Percentiles rank a stretch among this genome's conserved stretches.
These are phyloP conservation scores for Ogataea pini DNA, from an alignment of 805 yeast genomes.

Conservation along the genomic window DNA sequence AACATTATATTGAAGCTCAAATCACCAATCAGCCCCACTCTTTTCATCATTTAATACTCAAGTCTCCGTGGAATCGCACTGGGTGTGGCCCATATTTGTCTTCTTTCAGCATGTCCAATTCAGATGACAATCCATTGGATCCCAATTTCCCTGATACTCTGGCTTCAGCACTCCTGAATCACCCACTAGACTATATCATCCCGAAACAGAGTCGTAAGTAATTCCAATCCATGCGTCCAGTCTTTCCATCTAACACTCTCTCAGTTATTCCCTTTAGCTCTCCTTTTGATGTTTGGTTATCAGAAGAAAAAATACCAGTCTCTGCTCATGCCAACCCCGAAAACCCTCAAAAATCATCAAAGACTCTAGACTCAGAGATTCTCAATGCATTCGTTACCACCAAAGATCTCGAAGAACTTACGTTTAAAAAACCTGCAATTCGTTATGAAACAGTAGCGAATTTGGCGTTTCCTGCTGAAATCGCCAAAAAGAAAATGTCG, in stretches of 20 bases:
- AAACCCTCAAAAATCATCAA: neutral
- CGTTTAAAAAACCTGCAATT: constrained; percentile 39
- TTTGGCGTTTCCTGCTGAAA: neutral
- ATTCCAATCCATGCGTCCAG: neutral
- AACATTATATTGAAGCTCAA: neutral
- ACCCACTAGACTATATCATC: constrained; percentile 39
- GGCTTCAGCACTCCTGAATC: constrained; percentile 25
- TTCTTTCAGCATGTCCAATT: neutral
- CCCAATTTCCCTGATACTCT: constrained; percentile 16
- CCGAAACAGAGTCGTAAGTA: constrained; percentile 42
- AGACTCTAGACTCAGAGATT: constrained; percentile 18
- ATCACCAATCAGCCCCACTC: neutral
- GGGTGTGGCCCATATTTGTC: neutral
- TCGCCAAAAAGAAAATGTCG: neutral
- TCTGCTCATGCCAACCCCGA: constrained; percentile 3
- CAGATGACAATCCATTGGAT: neutral
- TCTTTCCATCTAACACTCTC: constrained; percentile 6
- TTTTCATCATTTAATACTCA: neutral
- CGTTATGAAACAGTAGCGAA: constrained; percentile 5
- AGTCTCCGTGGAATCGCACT: neutral
- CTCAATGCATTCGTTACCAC: constrained; percentile 29
- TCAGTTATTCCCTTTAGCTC: constrained; percentile 29
- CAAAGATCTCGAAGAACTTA: constrained; percentile 22
- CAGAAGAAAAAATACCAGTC: constrained; percentile 5
- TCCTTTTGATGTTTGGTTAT: constrained; percentile 28